Percentiles rank a stretch among this genome's conserved stretches.
These are phyloP conservation scores for Yamadazyma dendronema DNA, from an alignment of 1,139 yeast genomes.

Conservation along the genomic window DNA sequence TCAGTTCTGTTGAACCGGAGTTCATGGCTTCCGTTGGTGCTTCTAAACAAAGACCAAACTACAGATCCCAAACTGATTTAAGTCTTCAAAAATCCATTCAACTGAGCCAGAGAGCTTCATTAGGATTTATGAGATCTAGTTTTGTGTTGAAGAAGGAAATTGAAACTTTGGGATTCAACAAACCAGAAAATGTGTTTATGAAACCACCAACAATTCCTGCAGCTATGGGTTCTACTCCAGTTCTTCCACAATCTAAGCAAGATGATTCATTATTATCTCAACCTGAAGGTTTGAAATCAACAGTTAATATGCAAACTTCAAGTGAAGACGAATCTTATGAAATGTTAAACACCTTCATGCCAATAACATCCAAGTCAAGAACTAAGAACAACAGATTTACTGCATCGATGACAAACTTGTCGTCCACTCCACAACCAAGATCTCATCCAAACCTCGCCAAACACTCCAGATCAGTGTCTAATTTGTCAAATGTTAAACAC, in stretches of 20 bases:
- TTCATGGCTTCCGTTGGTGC: conserved; percentile 11
- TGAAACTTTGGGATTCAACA: conserved; percentile 28
- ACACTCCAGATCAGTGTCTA: conserved; percentile 16
- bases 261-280: conserved; percentile 2
- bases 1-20: conserved; percentile 18
- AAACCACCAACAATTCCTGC: conserved; percentile 32
- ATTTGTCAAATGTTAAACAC: conserved; percentile 15
- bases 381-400: conserved; percentile 11
- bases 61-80: conserved; percentile 7
- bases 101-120: conserved; percentile 29
- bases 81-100: conserved; percentile 16
- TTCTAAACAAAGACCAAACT: conserved; percentile 1
- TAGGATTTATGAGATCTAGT: conserved; percentile 42
- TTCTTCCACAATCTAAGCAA: conserved; percentile 2
- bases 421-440: conserved; percentile 5
- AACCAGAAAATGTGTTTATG: conserved; percentile 31
- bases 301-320: conserved; percentile 5
- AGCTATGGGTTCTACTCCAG: conserved; percentile 12
- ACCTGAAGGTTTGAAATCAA: too few species aligned
- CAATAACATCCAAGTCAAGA: conserved; percentile 14
- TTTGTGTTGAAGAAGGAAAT: conserved; percentile 37
- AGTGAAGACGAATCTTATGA: conserved; percentile 16
- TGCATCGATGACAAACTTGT: conserved; percentile 16
- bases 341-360: conserved; percentile 15
- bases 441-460: conserved; percentile 10